Percentiles rank a stretch among this genome's conserved stretches.
phyloP scores from a whole-genome alignment of 768 basidiomycete species.

The Dioszegia crocea region DNA sequence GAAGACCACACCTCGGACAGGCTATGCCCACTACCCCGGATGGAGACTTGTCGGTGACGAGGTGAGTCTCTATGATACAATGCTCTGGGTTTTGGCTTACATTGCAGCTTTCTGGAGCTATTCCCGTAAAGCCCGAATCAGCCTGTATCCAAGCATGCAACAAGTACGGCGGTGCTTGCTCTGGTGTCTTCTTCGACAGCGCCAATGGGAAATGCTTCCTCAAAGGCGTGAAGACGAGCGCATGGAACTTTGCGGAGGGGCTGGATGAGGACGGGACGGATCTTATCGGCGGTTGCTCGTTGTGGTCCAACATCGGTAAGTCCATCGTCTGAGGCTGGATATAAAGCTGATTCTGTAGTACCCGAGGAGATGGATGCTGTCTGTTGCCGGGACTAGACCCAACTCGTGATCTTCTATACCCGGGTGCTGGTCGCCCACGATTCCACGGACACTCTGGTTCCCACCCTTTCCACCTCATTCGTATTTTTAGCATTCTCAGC shows the following conservation, averaged over 20 bases:
- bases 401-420: background rate
- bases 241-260: constrained; percentile 16
- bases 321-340: background rate
- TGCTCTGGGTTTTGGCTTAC: background rate
- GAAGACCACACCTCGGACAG: constrained; percentile 10
- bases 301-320: constrained; percentile 24
- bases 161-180: constrained; percentile 23
- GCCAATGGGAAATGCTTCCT: constrained; percentile 14
- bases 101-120: constrained; percentile 6
- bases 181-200: constrained; percentile 23
- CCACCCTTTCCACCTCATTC: background rate
- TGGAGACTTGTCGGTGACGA: constrained; percentile 34
- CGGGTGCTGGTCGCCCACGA: constrained; percentile 6
- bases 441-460: background rate
- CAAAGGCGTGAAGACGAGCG: constrained; percentile 18
- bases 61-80: constrained; percentile 13
- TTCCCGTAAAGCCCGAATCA: constrained; percentile 22
- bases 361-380: constrained; percentile 25
- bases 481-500: too few relatives aligned
- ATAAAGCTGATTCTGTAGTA: constrained; percentile 7
- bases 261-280: constrained; percentile 14
- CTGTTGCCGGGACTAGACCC: constrained; percentile 23
- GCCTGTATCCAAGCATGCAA: constrained; percentile 26
- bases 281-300: constrained; percentile 26
- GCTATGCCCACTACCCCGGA: constrained; percentile 32